phyloP scores from a whole-genome alignment of 495 filamentous ascomycete species.

The Hypomontagnella submonticulosa region DNA sequence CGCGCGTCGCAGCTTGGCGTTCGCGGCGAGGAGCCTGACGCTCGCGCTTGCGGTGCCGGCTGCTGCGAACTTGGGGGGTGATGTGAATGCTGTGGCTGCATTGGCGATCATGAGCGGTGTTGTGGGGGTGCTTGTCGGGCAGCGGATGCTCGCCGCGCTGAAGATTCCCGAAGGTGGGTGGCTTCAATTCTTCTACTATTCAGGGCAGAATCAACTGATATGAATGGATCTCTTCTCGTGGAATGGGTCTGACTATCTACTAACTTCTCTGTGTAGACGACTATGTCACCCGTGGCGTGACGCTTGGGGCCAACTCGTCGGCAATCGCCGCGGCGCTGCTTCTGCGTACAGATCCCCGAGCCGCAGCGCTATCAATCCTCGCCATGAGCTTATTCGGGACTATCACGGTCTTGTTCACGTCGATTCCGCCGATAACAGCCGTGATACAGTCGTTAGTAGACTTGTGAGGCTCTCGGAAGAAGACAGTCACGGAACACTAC shows the following conservation, averaged over 20 bases:
- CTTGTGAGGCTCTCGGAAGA: slow-evolving; percentile 29
- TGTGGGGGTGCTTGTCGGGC: slow-evolving; percentile 61
- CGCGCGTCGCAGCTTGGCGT: slow-evolving; percentile 57
- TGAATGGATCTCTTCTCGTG: too few species aligned
- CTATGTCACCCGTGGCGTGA: slow-evolving; percentile 66
- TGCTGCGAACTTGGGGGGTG: slow-evolving; percentile 61
- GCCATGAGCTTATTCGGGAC: slow-evolving; percentile 67
- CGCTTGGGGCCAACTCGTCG: slow-evolving; percentile 63
- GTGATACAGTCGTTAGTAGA: slow-evolving; percentile 55
- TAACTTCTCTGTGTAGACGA: slow-evolving; percentile 52
- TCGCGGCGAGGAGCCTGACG: slow-evolving; percentile 62
- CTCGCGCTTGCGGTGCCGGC: slow-evolving; percentile 64
- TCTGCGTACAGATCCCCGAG: slow-evolving; percentile 62
- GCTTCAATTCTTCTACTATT: not conserved
- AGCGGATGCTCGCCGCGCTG: slow-evolving; percentile 52
- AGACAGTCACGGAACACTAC: not conserved
- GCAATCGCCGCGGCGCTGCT: slow-evolving; percentile 65
- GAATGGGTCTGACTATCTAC: not conserved
- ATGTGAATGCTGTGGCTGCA: slow-evolving; percentile 61
- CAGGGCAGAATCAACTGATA: too few species aligned
- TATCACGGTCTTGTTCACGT: slow-evolving; percentile 62
- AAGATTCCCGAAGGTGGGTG: slow-evolving; percentile 60
- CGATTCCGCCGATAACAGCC: slow-evolving; percentile 56
- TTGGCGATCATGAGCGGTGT: slow-evolving; percentile 65
- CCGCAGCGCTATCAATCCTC: slow-evolving; percentile 64